Evolutionary conservation across 202 grass and related monocot species (phyloP), one percentile per base, ranked within the genome.

Genomic region (Sporobolus alterniflorus): DNA sequence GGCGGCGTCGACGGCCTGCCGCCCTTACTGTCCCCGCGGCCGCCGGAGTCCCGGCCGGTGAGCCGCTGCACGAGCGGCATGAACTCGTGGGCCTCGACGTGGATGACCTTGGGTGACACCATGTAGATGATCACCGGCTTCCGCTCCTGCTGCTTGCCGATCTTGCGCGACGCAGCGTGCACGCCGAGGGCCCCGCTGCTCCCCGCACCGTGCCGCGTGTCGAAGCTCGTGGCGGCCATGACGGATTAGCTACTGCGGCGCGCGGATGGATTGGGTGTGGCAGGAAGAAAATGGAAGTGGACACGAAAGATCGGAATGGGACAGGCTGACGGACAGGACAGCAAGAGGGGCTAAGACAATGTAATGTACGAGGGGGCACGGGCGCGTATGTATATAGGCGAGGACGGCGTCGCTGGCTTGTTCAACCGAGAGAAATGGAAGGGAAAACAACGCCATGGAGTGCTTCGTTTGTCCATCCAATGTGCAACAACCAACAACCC

Each of bases 61-160:
- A 97, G 91, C 26, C 94, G 82, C 86, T 97, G 94, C 81, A 94
- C 94, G 54, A 97, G 82, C 24, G 89, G 77, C 94, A 94, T 82
- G 87, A 97, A 97, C 89, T 97, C 94, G 54, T 89, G 87, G 1
- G 94, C 89, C 84, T 97, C 94, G 18, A 91, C 94, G 54, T 97
- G 94, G 84, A 97, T 94, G 32, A 94, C 80, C 89, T 94, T 91
- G 52, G 94, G 94, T 13, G 89, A 82, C 16, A 92, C 94, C 91
- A 97, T 88, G 84, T 97, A 97, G 70, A 94, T 97, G 76, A 97
- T 94, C 13, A 94, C 87, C 43, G 94, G 94, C 66, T 91, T 88
- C 26, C 90, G 73, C 34, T 96, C 82, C 71, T 82, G 83, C 72
- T 76, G 43, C 79, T 97, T 94, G 48, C 78, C 84, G 79, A 94